A percentile compares a stretch with the other conserved stretches of the same genome.
Conservation (phyloP, 345 rosid genomes). For the Gossypium longicalyx region DNA sequence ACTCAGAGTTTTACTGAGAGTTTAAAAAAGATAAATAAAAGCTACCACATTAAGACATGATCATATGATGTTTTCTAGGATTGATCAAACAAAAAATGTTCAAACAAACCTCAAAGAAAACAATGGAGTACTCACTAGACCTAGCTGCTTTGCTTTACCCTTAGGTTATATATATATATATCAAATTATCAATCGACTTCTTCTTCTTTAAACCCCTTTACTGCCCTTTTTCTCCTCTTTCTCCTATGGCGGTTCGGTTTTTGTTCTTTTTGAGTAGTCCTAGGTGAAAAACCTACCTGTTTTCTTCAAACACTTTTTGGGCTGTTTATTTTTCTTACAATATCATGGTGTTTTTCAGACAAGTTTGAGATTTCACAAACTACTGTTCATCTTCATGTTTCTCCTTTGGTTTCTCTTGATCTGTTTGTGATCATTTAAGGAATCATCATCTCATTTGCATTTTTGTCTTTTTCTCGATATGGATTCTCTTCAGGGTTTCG, state of each 20-base stretch:
- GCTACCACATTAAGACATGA: slow-evolving; percentile 9
- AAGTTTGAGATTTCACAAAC: neutral
- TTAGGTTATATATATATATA: neutral
- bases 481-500: slow-evolving; percentile 56
- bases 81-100: slow-evolving; percentile 22
- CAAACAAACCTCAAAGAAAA: slow-evolving; percentile 20
- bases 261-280: slow-evolving; percentile 2
- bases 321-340: neutral
- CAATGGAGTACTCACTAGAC: neutral
- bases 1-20: slow-evolving; percentile 20
- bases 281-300: neutral
- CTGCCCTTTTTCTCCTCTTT: neutral
- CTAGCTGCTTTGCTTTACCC: neutral
- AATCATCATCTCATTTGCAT: neutral
- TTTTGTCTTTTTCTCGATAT: slow-evolving; percentile 9
- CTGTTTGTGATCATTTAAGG: neutral
- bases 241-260: neutral
- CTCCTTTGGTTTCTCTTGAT: neutral
- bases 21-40: neutral
- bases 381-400: slow-evolving; percentile 5
- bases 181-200: neutral
- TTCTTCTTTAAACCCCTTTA: neutral
- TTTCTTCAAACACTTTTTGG: neutral
- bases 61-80: slow-evolving; percentile 34
- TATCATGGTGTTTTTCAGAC: neutral